These are phyloP conservation scores for Acanthamoeba rhysodes DNA, from an alignment of 208 protist species.

Conservation along the genomic window DNA sequence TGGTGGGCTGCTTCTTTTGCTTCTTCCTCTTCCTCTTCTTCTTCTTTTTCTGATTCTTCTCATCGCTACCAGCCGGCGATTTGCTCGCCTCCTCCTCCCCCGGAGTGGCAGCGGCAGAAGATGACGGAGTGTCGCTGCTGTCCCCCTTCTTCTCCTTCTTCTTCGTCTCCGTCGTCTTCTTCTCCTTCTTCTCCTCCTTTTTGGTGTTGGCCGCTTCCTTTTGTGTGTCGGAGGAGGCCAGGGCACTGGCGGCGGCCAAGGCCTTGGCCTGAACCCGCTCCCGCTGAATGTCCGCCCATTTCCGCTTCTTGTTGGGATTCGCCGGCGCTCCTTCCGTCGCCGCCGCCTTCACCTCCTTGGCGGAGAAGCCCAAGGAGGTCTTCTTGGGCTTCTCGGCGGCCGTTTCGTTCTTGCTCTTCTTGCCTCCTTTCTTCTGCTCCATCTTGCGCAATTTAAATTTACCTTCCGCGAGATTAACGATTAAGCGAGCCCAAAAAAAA, in stretches of 20 bases:
- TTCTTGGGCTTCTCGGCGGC: background rate
- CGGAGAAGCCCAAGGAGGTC: too few relatives aligned
- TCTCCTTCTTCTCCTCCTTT: background rate
- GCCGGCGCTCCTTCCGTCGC: background rate
- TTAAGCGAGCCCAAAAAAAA: too few relatives aligned
- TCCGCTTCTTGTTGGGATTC: slow-evolving; percentile 34
- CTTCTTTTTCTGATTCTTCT: background rate
- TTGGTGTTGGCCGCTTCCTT: background rate
- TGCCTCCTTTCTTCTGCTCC: background rate
- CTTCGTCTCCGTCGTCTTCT: too few relatives aligned
- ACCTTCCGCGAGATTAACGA: background rate
- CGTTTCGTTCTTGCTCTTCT: background rate
- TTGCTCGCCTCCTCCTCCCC: background rate
- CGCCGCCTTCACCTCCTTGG: background rate
- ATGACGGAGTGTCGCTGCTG: background rate
- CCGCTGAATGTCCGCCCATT: slow-evolving; percentile 60
- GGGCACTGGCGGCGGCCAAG: background rate
- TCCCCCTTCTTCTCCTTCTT: background rate
- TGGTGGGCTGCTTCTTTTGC: background rate
- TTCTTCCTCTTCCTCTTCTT: background rate
- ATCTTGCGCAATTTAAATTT: background rate
- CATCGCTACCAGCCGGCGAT: background rate
- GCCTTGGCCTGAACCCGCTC: background rate
- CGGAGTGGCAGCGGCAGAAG: background rate
- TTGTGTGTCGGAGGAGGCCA: background rate